These are phyloP conservation scores for Brassica incana DNA, from an alignment of 345 rosid species.

Conservation along the genomic window DNA sequence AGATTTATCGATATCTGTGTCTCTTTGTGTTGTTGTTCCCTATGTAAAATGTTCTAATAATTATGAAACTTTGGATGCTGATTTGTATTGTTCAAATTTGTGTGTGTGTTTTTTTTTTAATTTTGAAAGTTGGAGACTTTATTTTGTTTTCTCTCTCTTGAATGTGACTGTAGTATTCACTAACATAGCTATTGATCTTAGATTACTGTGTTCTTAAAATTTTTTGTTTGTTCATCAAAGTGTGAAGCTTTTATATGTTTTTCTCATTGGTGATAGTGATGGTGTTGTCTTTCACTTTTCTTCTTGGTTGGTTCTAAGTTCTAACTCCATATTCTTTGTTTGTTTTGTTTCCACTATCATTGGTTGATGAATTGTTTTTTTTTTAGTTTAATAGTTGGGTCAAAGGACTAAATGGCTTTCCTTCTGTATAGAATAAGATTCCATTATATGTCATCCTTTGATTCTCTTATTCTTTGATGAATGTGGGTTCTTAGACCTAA, in stretches of 20 bases:
- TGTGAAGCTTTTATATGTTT: background rate
- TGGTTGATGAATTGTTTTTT: conserved; percentile 13
- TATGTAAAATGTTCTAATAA: conserved; percentile 15
- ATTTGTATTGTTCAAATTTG: conserved; percentile 10
- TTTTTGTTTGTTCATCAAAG: background rate
- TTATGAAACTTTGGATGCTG: conserved; percentile 34
- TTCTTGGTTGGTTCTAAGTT: conserved; percentile 23
- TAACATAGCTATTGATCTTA: conserved; percentile 1
- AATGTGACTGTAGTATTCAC: conserved; percentile 10
- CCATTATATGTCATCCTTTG: conserved; percentile 28
- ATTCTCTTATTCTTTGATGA: background rate
- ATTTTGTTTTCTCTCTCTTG: background rate
- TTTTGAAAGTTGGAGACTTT: conserved; percentile 22
- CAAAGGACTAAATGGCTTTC: background rate
- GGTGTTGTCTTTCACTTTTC: background rate
- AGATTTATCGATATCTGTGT: conserved; percentile 38
- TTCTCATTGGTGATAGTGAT: conserved; percentile 20
- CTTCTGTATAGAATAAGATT: conserved; percentile 33
- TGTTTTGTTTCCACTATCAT: conserved; percentile 22
- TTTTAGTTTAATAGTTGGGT: conserved; percentile 13
- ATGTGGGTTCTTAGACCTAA: conserved; percentile 25
- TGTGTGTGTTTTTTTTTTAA: background rate
- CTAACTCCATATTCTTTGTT: conserved; percentile 30
- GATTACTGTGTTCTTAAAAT: conserved; percentile 1
- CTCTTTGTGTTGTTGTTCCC: background rate